Evolutionary conservation across 768 basidiomycete species (phyloP), one percentile per base, ranked within the genome.

Genomic region (Termitomyces sp.): DNA sequence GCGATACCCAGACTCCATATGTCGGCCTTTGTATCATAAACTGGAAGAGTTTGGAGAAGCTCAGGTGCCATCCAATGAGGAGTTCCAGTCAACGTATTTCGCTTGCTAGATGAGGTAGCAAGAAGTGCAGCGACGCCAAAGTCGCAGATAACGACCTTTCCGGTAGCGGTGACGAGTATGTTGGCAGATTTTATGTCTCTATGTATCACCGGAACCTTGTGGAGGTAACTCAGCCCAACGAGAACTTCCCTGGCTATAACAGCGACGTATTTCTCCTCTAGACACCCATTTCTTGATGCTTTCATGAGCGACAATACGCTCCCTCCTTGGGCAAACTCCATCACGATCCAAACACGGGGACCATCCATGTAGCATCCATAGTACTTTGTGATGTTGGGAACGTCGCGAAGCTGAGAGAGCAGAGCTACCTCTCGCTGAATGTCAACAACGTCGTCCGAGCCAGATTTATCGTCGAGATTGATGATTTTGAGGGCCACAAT

Each of bases 51-150:
- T 63, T 93, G 91, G 16, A 96, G 92, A 3, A 98, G 94, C 72
- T 99, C 97, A 0, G 97, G 97, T 0, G 97, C 97, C 97, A 99
- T 99, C 96, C 96, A 98, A 70, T 97, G 93, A 0, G 95, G 96
- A 1, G 97, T 98, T 1, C 97, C 97, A 61, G 95, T 93, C 67
- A 98, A 84, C 0, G 97, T 99, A 54, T 95, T 94, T 24, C 97
- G 86, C 72, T 98, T 98, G 71, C 93, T 93, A 12, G 88, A 86
- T 3, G 86, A 80, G 16, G 86, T 91, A 27, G 86, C 83, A 55
- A 98, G 82, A 39, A 97, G 83, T 3, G 95, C 97, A 4, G 96
- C 97, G 49, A 99, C 97, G 31, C 97, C 97, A 71, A 99, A 99
- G 74, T 99, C 97, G 70, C 94, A 96, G 30, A 99, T 89, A 78